Conservation (phyloP, 163 green algal species). For the Scenedesmus sp. region DNA sequence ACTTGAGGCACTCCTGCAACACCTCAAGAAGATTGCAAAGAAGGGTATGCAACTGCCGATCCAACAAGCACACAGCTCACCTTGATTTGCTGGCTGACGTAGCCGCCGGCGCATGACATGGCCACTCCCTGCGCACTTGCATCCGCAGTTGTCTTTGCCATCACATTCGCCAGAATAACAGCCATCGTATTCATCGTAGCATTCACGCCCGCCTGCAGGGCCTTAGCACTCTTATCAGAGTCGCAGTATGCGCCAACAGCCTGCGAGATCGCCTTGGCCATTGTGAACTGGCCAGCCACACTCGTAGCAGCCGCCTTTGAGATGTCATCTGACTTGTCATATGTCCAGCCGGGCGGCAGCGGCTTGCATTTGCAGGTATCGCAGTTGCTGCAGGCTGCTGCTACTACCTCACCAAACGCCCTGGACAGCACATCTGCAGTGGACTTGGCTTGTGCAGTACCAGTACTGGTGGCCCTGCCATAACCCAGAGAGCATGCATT, state of each 20-base stretch:
- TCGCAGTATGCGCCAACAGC: constrained; percentile 44
- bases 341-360: constrained; percentile 33
- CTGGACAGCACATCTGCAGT: constrained; percentile 38
- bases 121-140: constrained; percentile 16
- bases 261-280: constrained; percentile 32
- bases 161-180: constrained; percentile 45
- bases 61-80: background rate
- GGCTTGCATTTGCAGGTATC: constrained; percentile 56
- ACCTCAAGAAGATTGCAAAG: too few species aligned
- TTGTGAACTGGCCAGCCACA: constrained; percentile 37
- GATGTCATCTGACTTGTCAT: constrained; percentile 44
- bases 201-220: constrained; percentile 36
- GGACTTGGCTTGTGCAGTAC: constrained; percentile 32
- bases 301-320: constrained; percentile 36
- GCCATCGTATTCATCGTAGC: constrained; percentile 50
- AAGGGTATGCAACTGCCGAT: background rate
- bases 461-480: constrained; percentile 36
- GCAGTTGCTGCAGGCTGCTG: constrained; percentile 38
- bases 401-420: constrained; percentile 48
- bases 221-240: constrained; percentile 36
- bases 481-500: constrained; percentile 49
- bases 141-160: constrained; percentile 34
- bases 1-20: too few species aligned
- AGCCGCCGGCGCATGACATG: constrained; percentile 42
- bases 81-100: constrained; percentile 42